These are phyloP conservation scores for Toxicodendron radicans DNA, from an alignment of 345 rosid genomes.

Conservation along the genomic window DNA sequence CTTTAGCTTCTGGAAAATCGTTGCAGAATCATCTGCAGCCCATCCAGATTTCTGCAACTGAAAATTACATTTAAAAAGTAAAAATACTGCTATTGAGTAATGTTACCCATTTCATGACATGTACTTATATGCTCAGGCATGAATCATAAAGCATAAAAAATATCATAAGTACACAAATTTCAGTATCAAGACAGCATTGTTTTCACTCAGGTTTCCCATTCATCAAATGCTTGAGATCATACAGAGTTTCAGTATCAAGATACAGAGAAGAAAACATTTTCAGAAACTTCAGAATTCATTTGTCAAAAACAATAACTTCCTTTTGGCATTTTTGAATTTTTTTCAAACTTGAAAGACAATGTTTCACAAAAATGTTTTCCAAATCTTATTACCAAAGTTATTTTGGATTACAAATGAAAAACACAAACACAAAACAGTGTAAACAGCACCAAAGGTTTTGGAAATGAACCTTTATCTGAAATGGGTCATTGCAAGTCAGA, in stretches of 20 bases:
- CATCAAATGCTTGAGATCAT: neutral
- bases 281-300: too few species aligned
- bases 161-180: too few species aligned
- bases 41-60: constrained; percentile 54
- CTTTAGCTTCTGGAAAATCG: constrained; percentile 62
- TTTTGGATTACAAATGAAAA: neutral
- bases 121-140: neutral
- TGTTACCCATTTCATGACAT: neutral
- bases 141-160: neutral
- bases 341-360: neutral
- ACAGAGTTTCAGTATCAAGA: neutral
- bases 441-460: neutral
- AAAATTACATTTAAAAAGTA: constrained; percentile 22
- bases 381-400: neutral
- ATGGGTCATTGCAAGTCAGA: neutral
- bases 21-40: constrained; percentile 42
- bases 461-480: neutral
- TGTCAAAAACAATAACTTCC: too few species aligned
- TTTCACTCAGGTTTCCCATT: neutral
- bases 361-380: neutral
- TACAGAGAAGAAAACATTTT: too few species aligned
- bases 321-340: too few species aligned
- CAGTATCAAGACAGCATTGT: neutral
- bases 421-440: neutral
- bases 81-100: constrained; percentile 2